Base-by-base conservation (phyloP, 1,284 basidiomycete species). In the Albatrellus sp. region DNA sequence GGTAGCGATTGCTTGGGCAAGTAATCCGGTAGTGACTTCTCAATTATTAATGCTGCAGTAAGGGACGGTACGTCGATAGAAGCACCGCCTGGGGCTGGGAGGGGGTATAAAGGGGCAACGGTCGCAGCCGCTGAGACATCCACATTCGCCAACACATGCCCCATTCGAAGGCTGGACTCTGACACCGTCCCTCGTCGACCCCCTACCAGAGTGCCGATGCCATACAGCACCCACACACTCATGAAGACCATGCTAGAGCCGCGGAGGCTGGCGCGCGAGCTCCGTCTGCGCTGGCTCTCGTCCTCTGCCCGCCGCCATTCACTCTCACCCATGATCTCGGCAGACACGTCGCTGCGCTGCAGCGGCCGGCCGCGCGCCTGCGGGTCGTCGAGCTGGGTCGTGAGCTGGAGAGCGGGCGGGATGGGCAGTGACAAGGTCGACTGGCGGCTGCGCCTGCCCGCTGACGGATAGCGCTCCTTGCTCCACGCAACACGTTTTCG, bases 161-260 rank as follows among this genome's bases (percentile, higher is more conserved):
- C 70, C 0, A 61, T 54, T 12, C 54, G 53, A 29, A 55, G 34
- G 11, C 40, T 45, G 14, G 19, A 49, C 7, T 48, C 47, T 2
- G 59, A 48, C 13, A 55, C 48, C 11, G 58, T 46, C 20, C 56
- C 58, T 37, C 55, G 56, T 34, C 52, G 52, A 19, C 54, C 58
- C 3, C 61, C 60, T 2, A 64, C 57, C 42, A 77, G 55, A 19
- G 70, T 64, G 1, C 81, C 76, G 7, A 88, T 53, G 0, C 83
- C 69, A 52, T 87, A 80, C 45, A 90, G 60, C 7, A 75, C 70
- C 66, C 83, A 85, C 6, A 72, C 66, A 12, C 80, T 72, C 37
- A 90, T 63, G 52, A 90, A 83, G 16, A 89, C 73, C 66, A 90
- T 75, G 2, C 73, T 73, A 13, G 79, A 76, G 34, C 77, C 72